These are phyloP conservation scores for Aspergillus coremiiformis DNA, from an alignment of 495 filamentous ascomycete genomes.

Conservation along the genomic window DNA sequence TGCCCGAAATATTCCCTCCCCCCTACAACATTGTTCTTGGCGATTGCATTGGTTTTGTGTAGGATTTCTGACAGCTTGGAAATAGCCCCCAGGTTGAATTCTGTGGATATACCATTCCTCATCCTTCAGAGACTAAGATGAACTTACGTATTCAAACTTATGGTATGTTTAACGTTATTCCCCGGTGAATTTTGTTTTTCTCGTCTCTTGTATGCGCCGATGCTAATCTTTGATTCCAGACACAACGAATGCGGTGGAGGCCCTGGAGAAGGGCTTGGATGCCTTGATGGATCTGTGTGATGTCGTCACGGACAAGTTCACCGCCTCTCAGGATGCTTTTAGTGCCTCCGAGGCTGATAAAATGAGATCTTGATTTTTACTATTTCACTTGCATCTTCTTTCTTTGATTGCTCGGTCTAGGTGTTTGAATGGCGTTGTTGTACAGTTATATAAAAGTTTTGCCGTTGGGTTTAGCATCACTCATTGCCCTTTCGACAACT, in stretches of 20 bases:
- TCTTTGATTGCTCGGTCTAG: not conserved
- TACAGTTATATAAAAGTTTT: conserved; percentile 8
- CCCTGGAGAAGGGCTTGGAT: conserved; percentile 79
- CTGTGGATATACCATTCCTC: conserved; percentile 95
- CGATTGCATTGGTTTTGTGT: conserved; percentile 3
- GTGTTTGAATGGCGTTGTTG: conserved; percentile 10
- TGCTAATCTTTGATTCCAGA: conserved; percentile 43
- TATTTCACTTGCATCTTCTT: conserved; percentile 1
- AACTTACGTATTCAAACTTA: conserved; percentile 95
- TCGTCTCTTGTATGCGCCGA: not conserved
- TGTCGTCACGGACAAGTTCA: conserved; percentile 82
- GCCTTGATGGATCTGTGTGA: conserved; percentile 88
- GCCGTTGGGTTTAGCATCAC: not conserved
- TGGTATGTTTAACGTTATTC: conserved; percentile 63
- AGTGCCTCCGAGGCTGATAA: conserved; percentile 34
- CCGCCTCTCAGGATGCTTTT: conserved; percentile 55
- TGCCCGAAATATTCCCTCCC: not conserved
- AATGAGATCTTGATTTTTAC: conserved; percentile 27
- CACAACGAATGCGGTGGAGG: conserved; percentile 69
- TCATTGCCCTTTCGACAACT: not conserved
- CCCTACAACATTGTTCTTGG: not conserved
- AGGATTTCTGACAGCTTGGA: not conserved
- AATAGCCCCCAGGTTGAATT: conserved; percentile 86
- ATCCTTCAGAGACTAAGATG: conserved; percentile 94
- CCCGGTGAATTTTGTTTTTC: no score